Conservation (phyloP, 31 red algal species). For the Odonthalia washingtoniensis region DNA sequence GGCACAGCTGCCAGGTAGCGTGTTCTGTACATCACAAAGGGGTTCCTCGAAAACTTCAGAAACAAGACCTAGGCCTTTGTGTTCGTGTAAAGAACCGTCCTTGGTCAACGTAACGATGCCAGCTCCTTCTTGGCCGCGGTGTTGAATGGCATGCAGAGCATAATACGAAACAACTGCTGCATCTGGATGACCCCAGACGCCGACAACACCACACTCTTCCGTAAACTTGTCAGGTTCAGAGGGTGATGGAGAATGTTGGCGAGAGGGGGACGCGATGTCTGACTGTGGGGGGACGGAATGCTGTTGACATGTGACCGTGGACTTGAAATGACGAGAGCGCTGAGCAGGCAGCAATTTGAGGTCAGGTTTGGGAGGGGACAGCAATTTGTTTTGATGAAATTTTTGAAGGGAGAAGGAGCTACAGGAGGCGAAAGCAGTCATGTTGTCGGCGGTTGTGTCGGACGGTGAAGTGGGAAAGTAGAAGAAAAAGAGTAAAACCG, state of each 20-base stretch:
- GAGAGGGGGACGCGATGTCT: too few relatives aligned
- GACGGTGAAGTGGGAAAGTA: too few relatives aligned
- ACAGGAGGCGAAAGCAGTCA: too few relatives aligned
- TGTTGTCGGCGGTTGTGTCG: too few relatives aligned
- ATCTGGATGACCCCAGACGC: slow-evolving; percentile 59
- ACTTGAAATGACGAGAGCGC: too few relatives aligned
- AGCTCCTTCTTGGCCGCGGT: slow-evolving; percentile 97
- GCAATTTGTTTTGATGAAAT: too few relatives aligned
- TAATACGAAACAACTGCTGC: slow-evolving; percentile 79
- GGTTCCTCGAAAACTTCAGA: slow-evolving; percentile 89
- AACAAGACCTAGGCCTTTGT: slow-evolving; percentile 94
- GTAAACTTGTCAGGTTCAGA: slow-evolving; percentile 25
- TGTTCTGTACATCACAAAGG: slow-evolving; percentile 15
- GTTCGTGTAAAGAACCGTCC: slow-evolving; percentile 53
- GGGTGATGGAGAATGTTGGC: neutral
- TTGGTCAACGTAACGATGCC: slow-evolving; percentile 77
- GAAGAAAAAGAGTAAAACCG: too few relatives aligned
- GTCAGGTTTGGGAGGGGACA: too few relatives aligned
- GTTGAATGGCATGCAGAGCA: slow-evolving; percentile 91
- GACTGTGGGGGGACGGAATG: too few relatives aligned
- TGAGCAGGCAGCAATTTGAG: too few relatives aligned
- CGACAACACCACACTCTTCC: slow-evolving; percentile 98
- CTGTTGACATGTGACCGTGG: too few relatives aligned
- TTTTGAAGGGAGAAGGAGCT: too few relatives aligned
- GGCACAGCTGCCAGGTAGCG: slow-evolving; percentile 59